Base-by-base conservation (phyloP, 768 basidiomycete species). In the Rhizopogon roseolus region DNA sequence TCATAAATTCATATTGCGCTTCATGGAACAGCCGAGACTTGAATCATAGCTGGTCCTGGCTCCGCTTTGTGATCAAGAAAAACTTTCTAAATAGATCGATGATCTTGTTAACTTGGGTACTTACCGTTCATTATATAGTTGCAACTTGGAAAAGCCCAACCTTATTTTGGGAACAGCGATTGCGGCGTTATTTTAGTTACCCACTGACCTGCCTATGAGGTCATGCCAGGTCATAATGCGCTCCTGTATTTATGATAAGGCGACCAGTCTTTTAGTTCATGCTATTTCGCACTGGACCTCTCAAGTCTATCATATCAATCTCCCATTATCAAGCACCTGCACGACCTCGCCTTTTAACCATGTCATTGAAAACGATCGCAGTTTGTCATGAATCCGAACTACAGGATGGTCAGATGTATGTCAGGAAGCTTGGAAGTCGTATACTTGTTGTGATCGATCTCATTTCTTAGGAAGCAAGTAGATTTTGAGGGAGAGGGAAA, bases 401-500 rank as follows among this genome's bases (percentile, higher is more conserved):
- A 38, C 66, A 74, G 56, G 77, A 82, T 71, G 82, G 82, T 37
- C 73, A 81, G 64, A 79, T 82, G 81, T 80, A 48, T 50, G 76
- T 66, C 4, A 19, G 34, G 11, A 28, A 9, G 42, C 37, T 28
- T 38, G 27, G 34, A 40, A 13, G 34, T 36, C 25, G 25, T 16
- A 25, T 22, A 32, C 34, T 42, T 42, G 10, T 25, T 42, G n/a
- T 44, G 13, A 50, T 41, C 9, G 13, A 29, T 4, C 13, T 8
- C n/a, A 22, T 9, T 51, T 4, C 9, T 40, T 63, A 92, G 90
- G 88, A 93, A 93, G 69, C 81, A 93, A 64, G 87, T 94, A 37
- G 73, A 76, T 6, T 93, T 94, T 63, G 86, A 81, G 37, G 77
- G 84, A 17, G 86, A 81, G 40, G 78, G 85, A 16, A 90, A 89